Base-by-base conservation (phyloP, 2,329 filamentous ascomycete genomes). In the Phoma herbarum region DNA sequence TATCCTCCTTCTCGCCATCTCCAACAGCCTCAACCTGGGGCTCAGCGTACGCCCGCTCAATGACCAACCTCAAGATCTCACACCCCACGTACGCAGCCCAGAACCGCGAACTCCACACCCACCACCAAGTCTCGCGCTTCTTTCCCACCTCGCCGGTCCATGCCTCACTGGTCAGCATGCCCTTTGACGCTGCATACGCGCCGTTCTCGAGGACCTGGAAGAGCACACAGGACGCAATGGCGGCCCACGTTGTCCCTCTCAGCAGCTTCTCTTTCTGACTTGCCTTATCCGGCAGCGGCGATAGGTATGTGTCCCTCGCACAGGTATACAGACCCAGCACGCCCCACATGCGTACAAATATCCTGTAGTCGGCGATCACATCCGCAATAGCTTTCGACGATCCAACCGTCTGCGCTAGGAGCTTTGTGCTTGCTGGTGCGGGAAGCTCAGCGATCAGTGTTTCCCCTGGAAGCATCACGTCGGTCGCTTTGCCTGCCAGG, bases 121-220 rank as follows among this genome's bases (percentile, higher is more conserved):
- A 89, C 73, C 89, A 88, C 65, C 80, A 82, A 26, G 76, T 83
- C 74, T 90, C 84, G 46, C 84, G 84, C 29, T 55, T 67, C 51
- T 75, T 73, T 0, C 78, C 77, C 9, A 60, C 65, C 46, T 84
- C 82, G 14, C 83, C 81, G 6, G 78, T 77, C 78, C 86, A 83
- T 16, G 79, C 82, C 49, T 52, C 60, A 16, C 55, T 60, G 12
- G 70, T 72, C 28, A 97, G 73, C 3, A 96, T 85, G 20, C 89
- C 88, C 75, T 93, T 93, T 60, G 83, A 82, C 3, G 88, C 84
- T 35, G 98, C 84, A 80, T 90, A 96, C 16, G 90, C 90, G 37
- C 85, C 84, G 78, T 97, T 97, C 81, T 99, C 95, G 39, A 94
- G 83, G 1, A 86, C 79, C 78, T 97, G 93, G 80, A 90, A 96